phyloP scores from a whole-genome alignment of 2,329 filamentous ascomycete genomes.

The Alternaria sp. region DNA sequence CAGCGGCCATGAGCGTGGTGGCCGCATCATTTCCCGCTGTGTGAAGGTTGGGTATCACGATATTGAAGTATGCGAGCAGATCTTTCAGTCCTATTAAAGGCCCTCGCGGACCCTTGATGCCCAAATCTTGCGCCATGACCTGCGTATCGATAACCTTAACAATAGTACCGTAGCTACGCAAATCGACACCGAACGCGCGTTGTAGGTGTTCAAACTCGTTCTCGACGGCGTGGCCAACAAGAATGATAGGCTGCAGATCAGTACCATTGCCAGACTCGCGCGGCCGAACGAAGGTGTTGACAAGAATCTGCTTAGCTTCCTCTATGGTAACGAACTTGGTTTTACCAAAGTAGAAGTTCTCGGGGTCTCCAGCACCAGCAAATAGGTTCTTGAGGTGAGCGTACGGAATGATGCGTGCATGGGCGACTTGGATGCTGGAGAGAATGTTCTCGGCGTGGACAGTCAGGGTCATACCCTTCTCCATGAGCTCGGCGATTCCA shows the following conservation, averaged over 20 bases:
- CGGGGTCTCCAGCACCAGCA: constrained; percentile 22
- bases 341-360: constrained; percentile 26
- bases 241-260: constrained; percentile 27
- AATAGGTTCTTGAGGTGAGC: constrained; percentile 28
- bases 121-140: constrained; percentile 19
- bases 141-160: constrained; percentile 33
- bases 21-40: constrained; percentile 31
- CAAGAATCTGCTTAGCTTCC: constrained; percentile 14
- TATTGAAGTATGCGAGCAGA: constrained; percentile 24
- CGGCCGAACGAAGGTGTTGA: constrained; percentile 20
- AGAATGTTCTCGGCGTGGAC: constrained; percentile 24
- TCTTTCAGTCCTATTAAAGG: constrained; percentile 21
- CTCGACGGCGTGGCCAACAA: constrained; percentile 27
- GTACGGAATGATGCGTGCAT: constrained; percentile 24
- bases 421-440: constrained; percentile 16
- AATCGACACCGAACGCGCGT: constrained; percentile 20
- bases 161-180: constrained; percentile 22
- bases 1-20: constrained; percentile 25
- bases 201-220: constrained; percentile 25
- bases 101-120: constrained; percentile 15
- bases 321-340: constrained; percentile 24
- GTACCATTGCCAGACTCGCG: not conserved
- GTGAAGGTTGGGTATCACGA: constrained; percentile 20
- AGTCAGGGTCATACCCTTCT: not conserved
- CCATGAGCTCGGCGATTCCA: constrained; percentile 25